Percentiles rank a stretch among this genome's conserved stretches.
Evolutionary conservation across 768 basidiomycete genomes (phyloP).

Genomic region (Austroboletus festivus): DNA sequence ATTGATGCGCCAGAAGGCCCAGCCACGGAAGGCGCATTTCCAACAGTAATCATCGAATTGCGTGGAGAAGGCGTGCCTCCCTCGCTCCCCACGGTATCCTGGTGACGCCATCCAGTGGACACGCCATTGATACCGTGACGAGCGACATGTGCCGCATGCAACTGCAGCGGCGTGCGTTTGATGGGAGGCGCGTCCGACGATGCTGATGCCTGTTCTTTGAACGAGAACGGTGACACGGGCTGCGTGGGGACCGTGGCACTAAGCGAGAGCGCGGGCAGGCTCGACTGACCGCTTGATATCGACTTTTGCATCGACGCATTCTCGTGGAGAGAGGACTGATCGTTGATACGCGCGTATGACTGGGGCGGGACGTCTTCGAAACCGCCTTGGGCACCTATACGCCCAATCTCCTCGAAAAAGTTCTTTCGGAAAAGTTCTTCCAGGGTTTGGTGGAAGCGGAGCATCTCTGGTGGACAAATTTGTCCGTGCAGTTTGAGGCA

Average conservation of each 20-base stretch:
- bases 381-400: conserved; percentile 57
- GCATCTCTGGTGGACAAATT: conserved; percentile 82
- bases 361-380: conserved; percentile 46
- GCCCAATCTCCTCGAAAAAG: conserved; percentile 77
- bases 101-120: conserved; percentile 62
- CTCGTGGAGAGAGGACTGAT: conserved; percentile 49
- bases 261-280: conserved; percentile 47
- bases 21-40: conserved; percentile 39
- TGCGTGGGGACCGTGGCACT: conserved; percentile 46
- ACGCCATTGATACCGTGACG: conserved; percentile 82
- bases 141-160: conserved; percentile 77
- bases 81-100: conserved; percentile 45
- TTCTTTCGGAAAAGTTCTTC: conserved; percentile 83
- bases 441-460: conserved; percentile 89
- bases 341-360: conserved; percentile 41
- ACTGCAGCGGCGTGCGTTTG: conserved; percentile 74
- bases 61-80: conserved; percentile 54
- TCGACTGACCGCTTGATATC: conserved; percentile 40
- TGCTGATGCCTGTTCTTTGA: conserved; percentile 9
- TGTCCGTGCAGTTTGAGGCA: conserved; percentile 82
- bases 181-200: conserved; percentile 20
- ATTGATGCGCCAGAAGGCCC: conserved; percentile 53
- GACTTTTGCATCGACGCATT: conserved; percentile 44
- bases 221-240: conserved; percentile 40
- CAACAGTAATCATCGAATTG: conserved; percentile 74